Evolutionary conservation across 2,329 filamentous ascomycete genomes (phyloP).

Genomic region (Rachicladosporium sp.): DNA sequence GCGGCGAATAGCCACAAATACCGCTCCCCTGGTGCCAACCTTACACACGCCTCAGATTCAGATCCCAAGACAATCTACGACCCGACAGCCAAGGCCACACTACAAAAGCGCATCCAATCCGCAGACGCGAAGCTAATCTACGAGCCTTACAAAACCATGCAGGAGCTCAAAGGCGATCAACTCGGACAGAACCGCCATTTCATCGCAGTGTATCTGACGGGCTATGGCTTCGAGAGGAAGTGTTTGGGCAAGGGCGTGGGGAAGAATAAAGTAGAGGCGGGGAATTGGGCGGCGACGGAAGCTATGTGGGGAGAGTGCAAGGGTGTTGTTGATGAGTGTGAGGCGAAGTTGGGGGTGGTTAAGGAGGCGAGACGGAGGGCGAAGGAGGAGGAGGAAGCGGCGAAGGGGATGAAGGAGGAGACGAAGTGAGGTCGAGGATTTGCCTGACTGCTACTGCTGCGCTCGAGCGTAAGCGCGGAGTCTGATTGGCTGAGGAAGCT

Average conservation of each 20-base stretch:
- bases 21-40: conserved; percentile 5
- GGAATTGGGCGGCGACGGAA: conserved; percentile 50
- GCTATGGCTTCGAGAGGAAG: conserved; percentile 54
- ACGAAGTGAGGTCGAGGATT: too few relatives aligned
- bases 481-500: too few relatives aligned
- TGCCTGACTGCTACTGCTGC: too few relatives aligned
- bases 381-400: conserved; percentile 9
- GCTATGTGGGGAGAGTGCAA: conserved; percentile 41
- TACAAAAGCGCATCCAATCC: conserved; percentile 25
- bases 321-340: conserved; percentile 17
- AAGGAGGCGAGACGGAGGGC: conserved; percentile 8
- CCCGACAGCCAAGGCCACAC: conserved; percentile 26
- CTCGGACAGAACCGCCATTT: conserved; percentile 38
- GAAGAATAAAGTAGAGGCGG: conserved; percentile 57
- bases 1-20: conserved; percentile 13
- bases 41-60: conserved; percentile 18
- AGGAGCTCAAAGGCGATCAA: conserved; percentile 45
- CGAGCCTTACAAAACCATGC: conserved; percentile 40
- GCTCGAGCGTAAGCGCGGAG: too few relatives aligned
- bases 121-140: conserved; percentile 27
- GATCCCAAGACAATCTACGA: conserved; percentile 22
- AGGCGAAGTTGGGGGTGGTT: conserved; percentile 8
- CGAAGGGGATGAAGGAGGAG: too few relatives aligned
- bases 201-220: conserved; percentile 53
- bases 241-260: conserved; percentile 52